phyloP scores from a whole-genome alignment of 139 green algal genomes.

The Dunaliella primolecta region DNA sequence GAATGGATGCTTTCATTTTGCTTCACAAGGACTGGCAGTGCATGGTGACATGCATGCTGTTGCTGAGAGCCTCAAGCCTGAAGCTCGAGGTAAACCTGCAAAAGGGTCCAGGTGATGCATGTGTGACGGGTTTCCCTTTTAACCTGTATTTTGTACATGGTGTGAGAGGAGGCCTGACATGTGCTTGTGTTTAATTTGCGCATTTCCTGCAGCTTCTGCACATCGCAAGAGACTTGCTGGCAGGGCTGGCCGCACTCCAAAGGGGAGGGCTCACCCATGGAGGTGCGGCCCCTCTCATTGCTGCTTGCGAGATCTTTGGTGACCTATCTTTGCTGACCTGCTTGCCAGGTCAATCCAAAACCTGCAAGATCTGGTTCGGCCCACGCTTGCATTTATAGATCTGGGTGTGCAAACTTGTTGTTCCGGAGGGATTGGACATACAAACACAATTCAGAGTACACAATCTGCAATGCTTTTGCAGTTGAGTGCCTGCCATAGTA shows the following conservation, averaged over 20 bases:
- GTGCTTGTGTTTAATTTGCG: background rate
- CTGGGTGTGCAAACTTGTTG: background rate
- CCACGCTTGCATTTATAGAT: background rate
- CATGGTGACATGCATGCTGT: background rate
- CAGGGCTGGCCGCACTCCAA: background rate
- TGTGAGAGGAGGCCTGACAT: no score
- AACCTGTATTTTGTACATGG: background rate
- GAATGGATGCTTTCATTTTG: no score
- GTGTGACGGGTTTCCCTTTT: no score
- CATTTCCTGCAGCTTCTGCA: background rate
- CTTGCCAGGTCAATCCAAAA: no score
- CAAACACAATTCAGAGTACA: background rate
- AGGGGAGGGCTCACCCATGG: background rate
- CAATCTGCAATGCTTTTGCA: background rate
- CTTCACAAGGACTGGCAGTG: background rate
- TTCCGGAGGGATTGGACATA: background rate
- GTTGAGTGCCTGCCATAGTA: no score
- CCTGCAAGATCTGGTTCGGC: background rate
- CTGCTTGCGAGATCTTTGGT: background rate
- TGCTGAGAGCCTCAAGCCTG: background rate
- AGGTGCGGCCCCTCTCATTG: no score
- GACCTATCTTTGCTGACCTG: no score
- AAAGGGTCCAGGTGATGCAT: no score
- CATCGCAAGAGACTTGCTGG: constrained; percentile 3
- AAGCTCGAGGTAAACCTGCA: no score